A percentile compares a stretch with the other conserved stretches of the same genome.
These are phyloP conservation scores for Azolla pinnata DNA, from an alignment of 75 land plant genomes.

Conservation along the genomic window DNA sequence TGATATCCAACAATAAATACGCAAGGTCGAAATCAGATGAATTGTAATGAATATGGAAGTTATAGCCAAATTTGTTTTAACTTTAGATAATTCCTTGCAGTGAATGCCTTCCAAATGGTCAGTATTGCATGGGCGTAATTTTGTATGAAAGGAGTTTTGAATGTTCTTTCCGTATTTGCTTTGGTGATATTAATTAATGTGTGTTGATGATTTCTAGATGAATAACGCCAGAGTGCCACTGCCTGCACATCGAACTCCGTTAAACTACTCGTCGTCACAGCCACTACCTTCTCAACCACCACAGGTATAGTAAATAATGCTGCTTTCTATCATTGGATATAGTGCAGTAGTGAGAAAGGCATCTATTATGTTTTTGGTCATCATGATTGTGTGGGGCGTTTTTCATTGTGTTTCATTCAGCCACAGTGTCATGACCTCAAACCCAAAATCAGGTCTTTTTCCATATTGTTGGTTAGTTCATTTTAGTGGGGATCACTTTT, in stretches of 20 bases:
- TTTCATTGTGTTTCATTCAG: too few relatives aligned
- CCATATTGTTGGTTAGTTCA: too few relatives aligned
- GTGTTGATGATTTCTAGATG: constrained; percentile 7
- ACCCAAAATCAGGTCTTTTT: too few relatives aligned
- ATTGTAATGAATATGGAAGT: neutral
- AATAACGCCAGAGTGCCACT: constrained; percentile 26
- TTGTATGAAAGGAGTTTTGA: neutral
- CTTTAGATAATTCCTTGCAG: neutral
- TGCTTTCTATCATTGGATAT: neutral
- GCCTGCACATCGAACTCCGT: constrained; percentile 25
- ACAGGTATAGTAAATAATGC: too few relatives aligned
- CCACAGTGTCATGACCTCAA: too few relatives aligned
- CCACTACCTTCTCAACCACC: constrained; percentile 1
- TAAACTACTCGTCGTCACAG: constrained; percentile 1
- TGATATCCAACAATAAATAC: neutral
- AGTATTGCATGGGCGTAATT: neutral
- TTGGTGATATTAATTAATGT: neutral
- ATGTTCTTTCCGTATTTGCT: neutral
- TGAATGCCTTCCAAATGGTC: neutral
- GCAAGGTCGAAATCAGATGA: too few relatives aligned
- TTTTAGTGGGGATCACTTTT: too few relatives aligned
- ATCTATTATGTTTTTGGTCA: too few relatives aligned
- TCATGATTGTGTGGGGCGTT: too few relatives aligned
- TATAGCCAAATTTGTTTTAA: neutral
- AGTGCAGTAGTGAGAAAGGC: too few relatives aligned